Conservation (phyloP, 306 rosid genomes). For the Pterocarpus santalinus region DNA sequence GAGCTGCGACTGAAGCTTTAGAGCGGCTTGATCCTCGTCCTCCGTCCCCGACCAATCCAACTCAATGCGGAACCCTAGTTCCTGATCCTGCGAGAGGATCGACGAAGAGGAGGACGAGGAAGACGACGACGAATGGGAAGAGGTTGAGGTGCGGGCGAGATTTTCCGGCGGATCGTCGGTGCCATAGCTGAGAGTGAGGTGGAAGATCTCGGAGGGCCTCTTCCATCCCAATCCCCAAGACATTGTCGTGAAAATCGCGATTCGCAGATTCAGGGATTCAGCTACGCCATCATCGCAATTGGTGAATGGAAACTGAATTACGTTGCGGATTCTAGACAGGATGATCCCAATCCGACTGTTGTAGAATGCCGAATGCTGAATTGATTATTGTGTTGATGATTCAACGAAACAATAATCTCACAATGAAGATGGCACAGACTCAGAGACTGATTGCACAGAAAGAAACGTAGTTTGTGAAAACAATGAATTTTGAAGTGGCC, state of each 20-base stretch:
- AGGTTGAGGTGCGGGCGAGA: constrained; percentile 59
- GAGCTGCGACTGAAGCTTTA: constrained; percentile 94
- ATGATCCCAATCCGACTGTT: background rate
- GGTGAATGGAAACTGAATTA: background rate
- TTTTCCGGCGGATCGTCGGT: constrained; percentile 72
- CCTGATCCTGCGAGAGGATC: constrained; percentile 68
- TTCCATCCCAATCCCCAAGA: constrained; percentile 99
- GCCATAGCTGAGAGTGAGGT: constrained; percentile 82
- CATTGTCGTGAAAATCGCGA: constrained; percentile 56
- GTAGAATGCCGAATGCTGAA: constrained; percentile 15
- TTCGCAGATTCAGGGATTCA: constrained; percentile 30
- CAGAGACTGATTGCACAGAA: constrained; percentile 15
- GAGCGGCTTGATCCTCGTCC: constrained; percentile 92
- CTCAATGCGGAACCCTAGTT: constrained; percentile 84
- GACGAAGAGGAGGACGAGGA: constrained; percentile 55
- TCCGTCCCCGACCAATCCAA: constrained; percentile 96
- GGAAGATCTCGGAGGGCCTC: constrained; percentile 91
- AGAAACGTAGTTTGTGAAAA: no score
- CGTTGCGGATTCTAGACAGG: background rate
- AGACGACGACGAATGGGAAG: constrained; percentile 55
- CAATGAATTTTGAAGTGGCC: background rate
- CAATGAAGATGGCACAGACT: background rate
- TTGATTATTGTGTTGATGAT: background rate
- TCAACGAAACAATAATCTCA: constrained; percentile 12
- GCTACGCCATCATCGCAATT: constrained; percentile 33